Evolutionary conservation across 495 filamentous ascomycete genomes (phyloP).

Genomic region (Neurospora sp.): DNA sequence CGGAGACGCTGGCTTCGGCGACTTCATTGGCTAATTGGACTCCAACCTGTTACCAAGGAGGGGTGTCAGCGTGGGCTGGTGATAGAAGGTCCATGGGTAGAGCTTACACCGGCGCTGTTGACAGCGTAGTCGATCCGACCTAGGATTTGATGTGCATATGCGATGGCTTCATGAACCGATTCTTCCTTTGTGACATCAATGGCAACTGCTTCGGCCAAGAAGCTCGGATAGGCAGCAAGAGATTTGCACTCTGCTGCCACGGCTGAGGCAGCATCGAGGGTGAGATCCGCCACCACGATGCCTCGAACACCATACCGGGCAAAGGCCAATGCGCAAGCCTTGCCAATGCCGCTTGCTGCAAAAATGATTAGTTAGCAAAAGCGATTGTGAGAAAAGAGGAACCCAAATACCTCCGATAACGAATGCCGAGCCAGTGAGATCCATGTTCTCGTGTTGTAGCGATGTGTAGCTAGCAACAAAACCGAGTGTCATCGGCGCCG

Average conservation of each 20-base stretch:
- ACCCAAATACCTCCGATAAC: background rate
- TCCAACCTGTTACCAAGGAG: background rate
- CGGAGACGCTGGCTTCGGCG: background rate
- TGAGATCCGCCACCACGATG: background rate
- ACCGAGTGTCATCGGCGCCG: background rate
- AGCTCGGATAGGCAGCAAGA: background rate
- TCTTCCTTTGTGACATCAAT: background rate
- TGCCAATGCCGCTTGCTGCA: background rate
- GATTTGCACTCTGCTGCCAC: background rate
- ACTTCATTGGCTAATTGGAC: background rate
- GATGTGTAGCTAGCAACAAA: background rate
- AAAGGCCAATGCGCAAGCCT: background rate
- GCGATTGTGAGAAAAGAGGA: background rate
- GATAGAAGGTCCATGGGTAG: background rate
- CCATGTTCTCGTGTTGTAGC: background rate
- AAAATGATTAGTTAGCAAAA: background rate
- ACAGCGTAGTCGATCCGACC: background rate
- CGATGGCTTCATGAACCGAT: background rate
- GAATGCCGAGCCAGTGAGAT: background rate
- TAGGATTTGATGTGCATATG: background rate
- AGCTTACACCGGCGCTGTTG: background rate
- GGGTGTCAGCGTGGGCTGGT: background rate
- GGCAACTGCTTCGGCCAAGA: background rate
- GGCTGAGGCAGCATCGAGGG: background rate
- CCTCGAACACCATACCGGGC: background rate